These are phyloP conservation scores for Stagonosporopsis chrysanthemi DNA, from an alignment of 2,329 filamentous ascomycete genomes.

Conservation along the genomic window DNA sequence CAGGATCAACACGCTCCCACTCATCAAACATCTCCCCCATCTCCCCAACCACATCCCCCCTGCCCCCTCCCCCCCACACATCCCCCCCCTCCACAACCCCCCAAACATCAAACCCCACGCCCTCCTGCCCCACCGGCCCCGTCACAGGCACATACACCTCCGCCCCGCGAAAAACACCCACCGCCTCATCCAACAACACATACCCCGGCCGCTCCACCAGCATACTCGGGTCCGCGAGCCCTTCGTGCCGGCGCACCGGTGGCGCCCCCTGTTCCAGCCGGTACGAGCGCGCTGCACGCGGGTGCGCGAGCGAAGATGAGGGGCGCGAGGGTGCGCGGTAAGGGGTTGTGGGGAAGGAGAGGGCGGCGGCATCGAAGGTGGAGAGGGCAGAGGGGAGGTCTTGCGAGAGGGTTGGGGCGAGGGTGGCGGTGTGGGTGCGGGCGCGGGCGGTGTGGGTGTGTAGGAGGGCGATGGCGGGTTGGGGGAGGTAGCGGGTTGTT, in stretches of 20 bases:
- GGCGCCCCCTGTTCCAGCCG: conserved; percentile 25
- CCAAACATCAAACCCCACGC: conserved; percentile 31
- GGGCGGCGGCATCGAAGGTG: conserved; percentile 1
- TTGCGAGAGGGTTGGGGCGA: neutral
- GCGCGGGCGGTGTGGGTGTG: conserved; percentile 29
- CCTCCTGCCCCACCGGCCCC: conserved; percentile 12
- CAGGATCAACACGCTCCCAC: no score
- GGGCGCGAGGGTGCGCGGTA: neutral
- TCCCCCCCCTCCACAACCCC: conserved; percentile 1
- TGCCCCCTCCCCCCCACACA: neutral
- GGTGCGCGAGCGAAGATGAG: neutral
- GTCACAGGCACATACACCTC: conserved; percentile 26
- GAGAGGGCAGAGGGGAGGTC: neutral
- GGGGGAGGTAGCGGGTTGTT: conserved; percentile 32
- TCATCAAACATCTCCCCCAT: conserved; percentile 22
- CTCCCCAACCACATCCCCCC: neutral
- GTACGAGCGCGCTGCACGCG: conserved; percentile 2
- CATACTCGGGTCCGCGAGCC: conserved; percentile 23
- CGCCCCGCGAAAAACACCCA: conserved; percentile 21
- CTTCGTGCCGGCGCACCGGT: conserved; percentile 19
- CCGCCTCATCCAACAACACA: conserved; percentile 29
- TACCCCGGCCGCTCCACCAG: neutral
- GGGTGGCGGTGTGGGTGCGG: neutral
- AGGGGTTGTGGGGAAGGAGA: neutral
- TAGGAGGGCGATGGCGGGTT: conserved; percentile 35